Evolutionary conservation across 192 early-diverging fungal genomes (phyloP), one percentile per base, ranked within the genome.

Genomic region (Backusella westeae): DNA sequence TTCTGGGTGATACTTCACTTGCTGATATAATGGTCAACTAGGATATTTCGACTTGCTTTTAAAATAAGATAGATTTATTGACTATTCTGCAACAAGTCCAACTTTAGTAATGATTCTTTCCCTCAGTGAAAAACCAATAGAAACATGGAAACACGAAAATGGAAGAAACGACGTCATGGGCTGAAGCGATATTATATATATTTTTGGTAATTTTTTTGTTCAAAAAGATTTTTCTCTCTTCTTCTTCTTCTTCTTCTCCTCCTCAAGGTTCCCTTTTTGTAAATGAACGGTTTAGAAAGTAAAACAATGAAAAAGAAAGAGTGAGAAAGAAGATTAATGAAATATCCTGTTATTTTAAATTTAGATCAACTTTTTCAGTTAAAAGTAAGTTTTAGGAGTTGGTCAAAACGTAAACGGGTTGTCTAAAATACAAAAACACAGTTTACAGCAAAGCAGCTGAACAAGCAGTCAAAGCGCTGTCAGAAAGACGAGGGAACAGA

Each of bases 391-490:
- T 44, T 39, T 12, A 65, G 34, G 32, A 49, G 3, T 53, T 12
- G 19, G 35, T 34, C 10, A 35, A 17, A 34, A 14, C 29, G 21
- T 44, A 71, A 29, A 38, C 23, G 1, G 36, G 36, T 38, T 38
- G 19, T 71, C 41, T 42, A 71, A 53, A 21, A 6, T 19, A 12
- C 5, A 15, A 15, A 34, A 21, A 59, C 74, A 67, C 84, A 98
- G 95, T 94, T 97, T 52, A 95, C 94, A 67, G 93, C 96, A 42
- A 99, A 97, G 82, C 91, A 91, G 81, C 86, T 99, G 80, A 88
- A 91, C 65, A 88, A 92, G 69, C 90, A 96, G 76, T 87, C 96
- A 21, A 96, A 95, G 79, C 91, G 92, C 80, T 93, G 91, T 69
- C 81, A 84, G 52, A 98, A 97, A 83, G 96, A 97, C 81, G 95